Conservation (phyloP, 2,329 filamentous ascomycete genomes). For the Aspergillus vadensis region DNA sequence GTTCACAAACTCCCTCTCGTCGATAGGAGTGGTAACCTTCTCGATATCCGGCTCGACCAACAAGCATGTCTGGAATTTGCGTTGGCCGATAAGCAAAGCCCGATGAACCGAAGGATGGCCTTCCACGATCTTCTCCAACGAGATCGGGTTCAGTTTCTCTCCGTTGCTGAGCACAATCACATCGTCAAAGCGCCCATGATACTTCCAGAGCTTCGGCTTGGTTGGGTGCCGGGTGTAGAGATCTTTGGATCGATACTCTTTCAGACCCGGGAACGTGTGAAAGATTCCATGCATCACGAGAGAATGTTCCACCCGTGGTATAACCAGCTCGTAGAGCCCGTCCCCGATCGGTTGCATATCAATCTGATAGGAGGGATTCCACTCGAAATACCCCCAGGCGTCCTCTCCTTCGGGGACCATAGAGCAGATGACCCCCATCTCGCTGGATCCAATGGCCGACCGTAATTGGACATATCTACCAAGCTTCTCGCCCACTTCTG, state of each 20-base stretch:
- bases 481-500: conserved; percentile 11
- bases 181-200: conserved; percentile 37
- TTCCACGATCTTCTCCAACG: conserved; percentile 41
- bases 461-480: conserved; percentile 3
- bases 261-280: conserved; percentile 28
- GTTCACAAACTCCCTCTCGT: conserved; percentile 36
- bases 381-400: conserved; percentile 3
- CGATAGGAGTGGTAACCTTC: background rate
- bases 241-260: conserved; percentile 13
- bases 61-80: conserved; percentile 39
- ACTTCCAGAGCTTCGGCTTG: conserved; percentile 12
- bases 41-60: conserved; percentile 37
- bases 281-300: conserved; percentile 10
- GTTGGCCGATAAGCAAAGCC: conserved; percentile 41
- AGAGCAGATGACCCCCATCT: conserved; percentile 4
- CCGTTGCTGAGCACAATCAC: conserved; percentile 49
- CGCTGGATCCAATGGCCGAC: background rate
- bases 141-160: conserved; percentile 49
- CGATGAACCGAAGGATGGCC: conserved; percentile 34
- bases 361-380: background rate
- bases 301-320: conserved; percentile 2
- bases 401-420: background rate
- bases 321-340: conserved; percentile 8
- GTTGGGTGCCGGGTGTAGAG: conserved; percentile 11
- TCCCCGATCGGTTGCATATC: conserved; percentile 9